These are phyloP conservation scores for Flagelloscypha sp. DNA, from an alignment of 768 basidiomycete genomes.

Conservation along the genomic window DNA sequence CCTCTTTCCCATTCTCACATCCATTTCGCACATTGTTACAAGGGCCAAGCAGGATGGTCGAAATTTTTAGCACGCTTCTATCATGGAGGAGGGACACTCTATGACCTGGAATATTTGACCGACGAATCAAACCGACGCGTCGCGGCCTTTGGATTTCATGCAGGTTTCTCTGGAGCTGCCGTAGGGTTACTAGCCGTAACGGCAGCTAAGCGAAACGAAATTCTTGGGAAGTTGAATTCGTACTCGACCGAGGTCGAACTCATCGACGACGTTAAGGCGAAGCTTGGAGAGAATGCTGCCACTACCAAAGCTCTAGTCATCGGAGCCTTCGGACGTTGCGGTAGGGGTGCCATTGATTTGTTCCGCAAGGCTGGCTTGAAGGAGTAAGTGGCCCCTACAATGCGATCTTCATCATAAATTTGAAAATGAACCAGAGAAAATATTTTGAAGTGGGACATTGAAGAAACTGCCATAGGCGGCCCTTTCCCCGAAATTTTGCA, in stretches of 20 bases:
- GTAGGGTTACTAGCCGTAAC: conserved; percentile 80
- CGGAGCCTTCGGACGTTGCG: conserved; percentile 92
- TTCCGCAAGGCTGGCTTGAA: conserved; percentile 89
- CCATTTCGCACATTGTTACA: conserved; percentile 98
- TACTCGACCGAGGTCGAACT: conserved; percentile 80
- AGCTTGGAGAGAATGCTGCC: conserved; percentile 59
- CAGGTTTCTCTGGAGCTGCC: conserved; percentile 97
- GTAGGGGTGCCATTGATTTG: conserved; percentile 87
- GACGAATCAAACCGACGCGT: conserved; percentile 82
- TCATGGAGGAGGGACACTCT: conserved; percentile 75
- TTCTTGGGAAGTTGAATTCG: conserved; percentile 64
- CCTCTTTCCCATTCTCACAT: conserved; percentile 93
- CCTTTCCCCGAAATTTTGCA: conserved; percentile 93
- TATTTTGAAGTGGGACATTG: conserved; percentile 97
- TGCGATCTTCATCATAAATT: conserved; percentile 7
- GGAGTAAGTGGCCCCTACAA: conserved; percentile 51
- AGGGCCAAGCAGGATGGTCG: conserved; percentile 89
- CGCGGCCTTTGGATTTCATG: conserved; percentile 97
- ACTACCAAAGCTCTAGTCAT: conserved; percentile 86
- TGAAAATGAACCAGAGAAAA: conserved; percentile 51
- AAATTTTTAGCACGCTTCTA: conserved; percentile 79
- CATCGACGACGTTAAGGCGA: conserved; percentile 62
- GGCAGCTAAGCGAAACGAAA: conserved; percentile 49
- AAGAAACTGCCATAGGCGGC: conserved; percentile 92
- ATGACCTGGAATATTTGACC: conserved; percentile 93